phyloP scores from a whole-genome alignment of 345 rosid species.

The Aethionema arabicum region DNA sequence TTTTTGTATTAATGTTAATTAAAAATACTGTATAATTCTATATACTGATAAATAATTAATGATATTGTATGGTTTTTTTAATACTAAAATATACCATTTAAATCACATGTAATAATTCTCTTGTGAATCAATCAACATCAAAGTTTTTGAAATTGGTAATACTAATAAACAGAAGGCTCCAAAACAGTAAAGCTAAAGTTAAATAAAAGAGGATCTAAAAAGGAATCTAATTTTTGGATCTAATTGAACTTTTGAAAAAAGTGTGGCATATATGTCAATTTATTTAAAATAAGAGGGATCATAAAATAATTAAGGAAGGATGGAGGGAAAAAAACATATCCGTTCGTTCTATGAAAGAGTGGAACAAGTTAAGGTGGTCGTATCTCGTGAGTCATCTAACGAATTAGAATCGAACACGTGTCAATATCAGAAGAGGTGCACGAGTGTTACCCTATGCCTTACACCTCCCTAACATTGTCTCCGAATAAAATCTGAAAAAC shows the following conservation, averaged over 20 bases:
- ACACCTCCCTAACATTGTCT: conserved; percentile 34
- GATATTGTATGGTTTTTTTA: conserved; percentile 8
- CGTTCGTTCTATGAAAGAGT: conserved; percentile 21
- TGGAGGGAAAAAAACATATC: conserved; percentile 19
- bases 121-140: conserved; percentile 4
- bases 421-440: conserved; percentile 31
- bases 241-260: conserved; percentile 11
- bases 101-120: conserved; percentile 17
- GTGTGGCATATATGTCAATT: conserved; percentile 1
- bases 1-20: no score
- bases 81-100: not conserved
- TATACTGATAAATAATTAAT: not conserved
- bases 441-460: conserved; percentile 36
- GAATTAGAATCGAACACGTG: conserved; percentile 28
- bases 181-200: not conserved
- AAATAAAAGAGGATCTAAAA: not conserved
- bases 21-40: no score
- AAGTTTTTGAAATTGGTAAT: not conserved
- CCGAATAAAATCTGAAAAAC: conserved; percentile 3
- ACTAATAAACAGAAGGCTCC: not conserved
- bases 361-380: conserved; percentile 26
- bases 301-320: conserved; percentile 7
- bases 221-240: not conserved
- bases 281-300: conserved; percentile 11
- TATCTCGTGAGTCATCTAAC: conserved; percentile 35